Percentiles rank a stretch among this genome's conserved stretches.
Conservation (phyloP, 1,284 basidiomycete species). For the Ceratobasidium sp. region DNA sequence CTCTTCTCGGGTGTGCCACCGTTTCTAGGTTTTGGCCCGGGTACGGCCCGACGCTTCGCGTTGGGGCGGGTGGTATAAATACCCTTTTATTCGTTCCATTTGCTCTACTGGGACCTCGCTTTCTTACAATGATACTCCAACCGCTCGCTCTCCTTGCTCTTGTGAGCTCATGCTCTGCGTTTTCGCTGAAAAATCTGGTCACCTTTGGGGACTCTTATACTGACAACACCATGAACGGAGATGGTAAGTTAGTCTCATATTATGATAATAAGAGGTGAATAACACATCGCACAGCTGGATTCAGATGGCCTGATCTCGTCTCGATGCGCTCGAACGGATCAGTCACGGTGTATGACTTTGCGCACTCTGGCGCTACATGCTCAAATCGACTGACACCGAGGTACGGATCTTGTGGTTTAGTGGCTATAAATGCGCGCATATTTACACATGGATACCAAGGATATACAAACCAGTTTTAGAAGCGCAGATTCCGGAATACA, state of each 20-base stretch:
- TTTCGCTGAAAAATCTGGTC: conserved; percentile 33
- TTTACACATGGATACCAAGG: too few relatives aligned
- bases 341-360: conserved; percentile 54
- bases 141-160: conserved; percentile 13
- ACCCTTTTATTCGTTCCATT: neutral
- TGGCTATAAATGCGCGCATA: too few relatives aligned
- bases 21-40: conserved; percentile 14
- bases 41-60: neutral
- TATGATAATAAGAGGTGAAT: too few relatives aligned
- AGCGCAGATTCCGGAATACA: conserved; percentile 52
- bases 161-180: conserved; percentile 19
- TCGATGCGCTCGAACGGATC: conserved; percentile 50
- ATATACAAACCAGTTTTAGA: conserved; percentile 56
- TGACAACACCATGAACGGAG: conserved; percentile 50
- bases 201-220: conserved; percentile 55
- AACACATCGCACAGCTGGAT: conserved; percentile 42
- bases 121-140: neutral
- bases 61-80: conserved; percentile 4
- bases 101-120: neutral
- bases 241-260: conserved; percentile 45
- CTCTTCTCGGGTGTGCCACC: neutral
- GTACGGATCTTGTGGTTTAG: too few relatives aligned
- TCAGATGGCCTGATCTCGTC: conserved; percentile 55
- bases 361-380: conserved; percentile 56
- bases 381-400: conserved; percentile 57